These are phyloP conservation scores for Solanum peruvianum DNA, from an alignment of 257 asterid genomes.

Conservation along the genomic window DNA sequence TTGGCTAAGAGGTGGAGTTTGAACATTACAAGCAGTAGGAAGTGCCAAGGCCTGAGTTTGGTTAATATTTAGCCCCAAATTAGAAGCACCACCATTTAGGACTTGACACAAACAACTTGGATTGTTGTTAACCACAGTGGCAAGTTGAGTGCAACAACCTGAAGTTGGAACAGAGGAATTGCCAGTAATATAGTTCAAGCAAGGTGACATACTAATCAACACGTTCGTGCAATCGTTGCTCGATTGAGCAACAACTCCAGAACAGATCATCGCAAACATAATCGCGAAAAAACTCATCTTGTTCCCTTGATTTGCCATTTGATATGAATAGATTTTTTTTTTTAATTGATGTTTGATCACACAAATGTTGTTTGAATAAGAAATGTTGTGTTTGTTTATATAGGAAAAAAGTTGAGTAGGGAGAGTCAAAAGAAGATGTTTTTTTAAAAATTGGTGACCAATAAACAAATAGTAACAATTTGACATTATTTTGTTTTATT, in stretches of 20 bases:
- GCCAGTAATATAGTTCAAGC: slow-evolving; percentile 61
- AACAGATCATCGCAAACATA: slow-evolving; percentile 19
- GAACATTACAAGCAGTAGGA: slow-evolving; percentile 60
- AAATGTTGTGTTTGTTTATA: background rate
- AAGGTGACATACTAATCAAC: slow-evolving; percentile 75
- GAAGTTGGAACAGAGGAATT: slow-evolving; percentile 47
- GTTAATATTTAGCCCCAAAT: slow-evolving; percentile 29
- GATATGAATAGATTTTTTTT: background rate
- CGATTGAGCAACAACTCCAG: slow-evolving; percentile 37
- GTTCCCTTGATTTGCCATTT: slow-evolving; percentile 27
- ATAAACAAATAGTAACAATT: background rate
- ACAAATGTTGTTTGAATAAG: background rate
- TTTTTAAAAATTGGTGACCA: background rate
- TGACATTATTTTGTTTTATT: background rate
- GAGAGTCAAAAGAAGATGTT: background rate
- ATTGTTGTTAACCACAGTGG: slow-evolving; percentile 43
- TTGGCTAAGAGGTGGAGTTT: slow-evolving; percentile 50
- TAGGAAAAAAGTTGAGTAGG: background rate
- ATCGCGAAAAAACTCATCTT: slow-evolving; percentile 20
- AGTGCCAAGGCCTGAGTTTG: slow-evolving; percentile 74
- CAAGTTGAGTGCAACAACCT: slow-evolving; percentile 68
- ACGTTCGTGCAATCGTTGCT: slow-evolving; percentile 65
- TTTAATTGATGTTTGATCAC: background rate
- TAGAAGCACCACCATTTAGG: slow-evolving; percentile 51
- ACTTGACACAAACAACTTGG: slow-evolving; percentile 69